These are phyloP conservation scores for Dictyostelium firmibasis DNA, from an alignment of 78 protist genomes.

Conservation along the genomic window DNA sequence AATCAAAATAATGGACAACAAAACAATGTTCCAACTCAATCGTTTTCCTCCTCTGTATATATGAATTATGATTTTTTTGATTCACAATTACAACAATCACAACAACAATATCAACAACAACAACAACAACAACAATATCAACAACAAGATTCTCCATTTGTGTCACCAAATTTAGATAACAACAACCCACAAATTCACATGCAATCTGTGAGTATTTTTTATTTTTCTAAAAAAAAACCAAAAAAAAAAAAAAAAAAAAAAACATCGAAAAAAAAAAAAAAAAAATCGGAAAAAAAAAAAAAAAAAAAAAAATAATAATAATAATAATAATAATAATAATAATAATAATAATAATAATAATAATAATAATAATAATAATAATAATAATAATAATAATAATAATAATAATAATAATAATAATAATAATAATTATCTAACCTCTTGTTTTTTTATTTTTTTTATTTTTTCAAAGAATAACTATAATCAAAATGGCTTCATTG, in stretches of 20 bases:
- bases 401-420: no score
- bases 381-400: no score
- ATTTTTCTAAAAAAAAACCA: background rate
- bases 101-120: background rate
- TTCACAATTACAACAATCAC: background rate
- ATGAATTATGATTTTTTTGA: conserved; percentile 6
- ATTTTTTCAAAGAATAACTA: background rate
- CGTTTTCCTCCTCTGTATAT: background rate
- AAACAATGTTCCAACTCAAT: background rate
- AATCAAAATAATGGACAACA: conserved; percentile 3
- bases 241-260: no score
- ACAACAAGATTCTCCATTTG: background rate
- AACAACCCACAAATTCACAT: background rate
- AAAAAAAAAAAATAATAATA: no score
- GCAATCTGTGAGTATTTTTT: background rate
- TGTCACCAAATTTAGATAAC: background rate
- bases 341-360: no score
- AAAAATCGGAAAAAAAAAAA: no score
- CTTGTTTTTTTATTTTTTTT: background rate
- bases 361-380: no score
- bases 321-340: no score
- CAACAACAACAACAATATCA: background rate
- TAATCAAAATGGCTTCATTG: background rate
- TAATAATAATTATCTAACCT: no score
- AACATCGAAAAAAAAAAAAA: no score